Base-by-base conservation (phyloP, 495 filamentous ascomycete genomes). In the Talaromyces ruber region DNA sequence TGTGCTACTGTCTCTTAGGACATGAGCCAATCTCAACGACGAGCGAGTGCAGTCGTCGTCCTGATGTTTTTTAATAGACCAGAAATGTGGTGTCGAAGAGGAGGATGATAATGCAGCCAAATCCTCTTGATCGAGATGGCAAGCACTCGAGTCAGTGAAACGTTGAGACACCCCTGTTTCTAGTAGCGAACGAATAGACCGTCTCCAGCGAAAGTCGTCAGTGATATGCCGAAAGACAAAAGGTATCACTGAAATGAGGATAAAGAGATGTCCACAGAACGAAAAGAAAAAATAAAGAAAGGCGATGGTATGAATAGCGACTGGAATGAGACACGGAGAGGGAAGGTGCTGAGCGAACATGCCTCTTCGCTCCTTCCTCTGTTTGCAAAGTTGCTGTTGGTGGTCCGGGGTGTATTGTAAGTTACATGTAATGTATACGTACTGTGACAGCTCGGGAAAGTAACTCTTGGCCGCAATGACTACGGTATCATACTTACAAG, bases 201-300 rank as follows among this genome's bases (percentile, higher is more conserved):
- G 32, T 47, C 16, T 24, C 22, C 26, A 60, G 59, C 59, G 59
- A 60, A 32, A 30, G 59, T 60, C 32, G 59, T n/a, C n/a, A 45
- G 59, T 32, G 59, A 51, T 50, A 60, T 22, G 39, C 21, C 37
- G 25, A 21, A 32, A 57, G 5, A 57, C 25, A 32, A 28, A 21
- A 60, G 39, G 11, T 28, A 60, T 30, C 59, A 60, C 59, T 45
- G 24, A 30, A 39, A 11, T 29, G 16, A 52, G 16, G 32, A 59
- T 59, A 16, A 39, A 6, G 16, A 59, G 37, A 59, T 24, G 14
- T 39, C 9, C 3, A 57, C 28, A 14, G 25, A 25, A 18, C 9
- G 57, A 51, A 60, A 25, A 52, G 57, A 51, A 60, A 25, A 52
- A 60, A 57, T 29, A 18, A 57, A 34, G 29, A 34, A 34, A 57